phyloP scores from a whole-genome alignment of 495 filamentous ascomycete genomes.

The Lophiostoma macrostomum region DNA sequence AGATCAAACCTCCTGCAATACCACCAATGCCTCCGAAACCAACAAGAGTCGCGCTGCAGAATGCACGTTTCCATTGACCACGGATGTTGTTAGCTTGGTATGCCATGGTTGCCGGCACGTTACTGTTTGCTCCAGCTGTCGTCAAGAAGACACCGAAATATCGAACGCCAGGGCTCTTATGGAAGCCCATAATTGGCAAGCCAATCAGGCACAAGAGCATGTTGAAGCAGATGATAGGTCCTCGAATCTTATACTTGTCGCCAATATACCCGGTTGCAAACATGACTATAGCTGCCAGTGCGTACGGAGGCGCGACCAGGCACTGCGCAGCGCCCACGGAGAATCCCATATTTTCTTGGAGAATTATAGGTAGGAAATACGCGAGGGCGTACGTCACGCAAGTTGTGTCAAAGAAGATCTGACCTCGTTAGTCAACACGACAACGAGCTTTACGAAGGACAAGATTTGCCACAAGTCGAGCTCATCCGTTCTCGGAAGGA shows the following conservation, averaged over 20 bases:
- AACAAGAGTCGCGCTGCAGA: constrained; percentile 35
- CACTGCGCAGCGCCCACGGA: constrained; percentile 44
- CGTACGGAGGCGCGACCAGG: constrained; percentile 47
- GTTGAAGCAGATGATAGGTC: constrained; percentile 58
- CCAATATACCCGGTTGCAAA: constrained; percentile 50
- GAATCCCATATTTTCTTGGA: constrained; percentile 50
- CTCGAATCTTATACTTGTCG: constrained; percentile 58
- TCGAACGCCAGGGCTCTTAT: constrained; percentile 46
- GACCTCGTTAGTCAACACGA: background rate
- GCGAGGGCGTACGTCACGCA: constrained; percentile 49
- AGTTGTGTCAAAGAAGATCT: constrained; percentile 48
- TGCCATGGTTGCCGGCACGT: constrained; percentile 51
- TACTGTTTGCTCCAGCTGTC: constrained; percentile 60
- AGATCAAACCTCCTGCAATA: constrained; percentile 35
- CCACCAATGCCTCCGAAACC: constrained; percentile 39
- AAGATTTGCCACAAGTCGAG: too few relatives aligned
- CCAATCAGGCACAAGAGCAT: constrained; percentile 48
- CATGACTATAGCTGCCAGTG: constrained; percentile 43
- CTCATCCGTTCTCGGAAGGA: too few relatives aligned
- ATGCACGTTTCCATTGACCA: constrained; percentile 39
- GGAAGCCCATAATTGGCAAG: constrained; percentile 55
- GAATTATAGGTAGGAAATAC: constrained; percentile 54
- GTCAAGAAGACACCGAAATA: constrained; percentile 68
- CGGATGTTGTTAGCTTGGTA: constrained; percentile 40
- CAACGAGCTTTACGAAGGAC: too few relatives aligned